Percentiles rank a stretch among this genome's conserved stretches.
Evolutionary conservation across 192 early-diverging fungal genomes (phyloP).

Genomic region (Rhizoclosmatium globosum): DNA sequence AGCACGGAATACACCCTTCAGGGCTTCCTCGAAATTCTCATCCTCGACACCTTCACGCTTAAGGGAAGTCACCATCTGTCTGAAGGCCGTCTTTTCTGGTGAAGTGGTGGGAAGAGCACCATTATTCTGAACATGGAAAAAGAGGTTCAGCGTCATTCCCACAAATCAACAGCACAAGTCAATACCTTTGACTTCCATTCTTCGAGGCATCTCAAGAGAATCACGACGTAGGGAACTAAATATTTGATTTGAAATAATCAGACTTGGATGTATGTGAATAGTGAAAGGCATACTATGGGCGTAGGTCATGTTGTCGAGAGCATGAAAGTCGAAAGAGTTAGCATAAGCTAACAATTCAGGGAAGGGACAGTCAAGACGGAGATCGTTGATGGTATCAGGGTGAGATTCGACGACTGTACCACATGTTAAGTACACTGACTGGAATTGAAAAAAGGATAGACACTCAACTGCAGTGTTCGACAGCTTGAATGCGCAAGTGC

Average conservation of each 20-base stretch:
- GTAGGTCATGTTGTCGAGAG: constrained; percentile 71
- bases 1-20: constrained; percentile 69
- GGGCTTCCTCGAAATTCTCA: constrained; percentile 92
- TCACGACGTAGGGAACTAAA: constrained; percentile 80
- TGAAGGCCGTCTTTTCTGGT: constrained; percentile 73
- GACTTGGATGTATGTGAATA: not conserved
- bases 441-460: constrained; percentile 18
- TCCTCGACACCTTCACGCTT: constrained; percentile 58
- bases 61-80: constrained; percentile 59
- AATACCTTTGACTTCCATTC: constrained; percentile 73
- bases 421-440: not conserved
- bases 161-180: not conserved
- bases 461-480: constrained; percentile 80
- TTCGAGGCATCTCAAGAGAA: constrained; percentile 81
- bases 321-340: constrained; percentile 71
- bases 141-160: constrained; percentile 3
- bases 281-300: constrained; percentile 58
- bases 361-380: constrained; percentile 88
- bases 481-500: constrained; percentile 69
- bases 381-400: constrained; percentile 75
- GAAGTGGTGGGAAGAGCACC: constrained; percentile 66
- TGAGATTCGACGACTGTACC: constrained; percentile 88
- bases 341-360: constrained; percentile 68
- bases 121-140: constrained; percentile 54
- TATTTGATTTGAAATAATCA: not conserved